Evolutionary conservation across 371 early-diverging fungal species (phyloP), one percentile per base, ranked within the genome.

Genomic region (Mucor irregularis): DNA sequence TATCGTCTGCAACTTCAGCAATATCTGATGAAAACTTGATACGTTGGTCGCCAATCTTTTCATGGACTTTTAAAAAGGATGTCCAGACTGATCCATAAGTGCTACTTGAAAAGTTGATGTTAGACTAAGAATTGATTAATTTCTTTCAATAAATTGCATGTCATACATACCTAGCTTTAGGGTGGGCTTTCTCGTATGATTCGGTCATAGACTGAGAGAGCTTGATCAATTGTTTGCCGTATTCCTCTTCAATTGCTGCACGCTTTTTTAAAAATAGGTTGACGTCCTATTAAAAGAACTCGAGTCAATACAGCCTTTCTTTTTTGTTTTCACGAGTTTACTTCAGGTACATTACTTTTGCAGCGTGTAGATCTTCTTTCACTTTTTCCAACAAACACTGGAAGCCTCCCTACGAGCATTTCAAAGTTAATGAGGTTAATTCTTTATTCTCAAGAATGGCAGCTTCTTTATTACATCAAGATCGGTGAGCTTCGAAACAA

Each of bases 61-160:
- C 90, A 60, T 93, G 92, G 31, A 91, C 75, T 47, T 80, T 78
- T 49, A 84, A 62, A 30, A 86, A 73, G 3, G 69, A 69, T n/a
- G 51, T 50, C 83, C 83, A 84, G 29, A 70, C 62, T 22, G 74
- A 78, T 14, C 83, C 83, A 66, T 69, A 87, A 0, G 85, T 62
- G 21, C 87, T 75, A 56, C 14, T 31, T 9, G 29, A n/a, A 48
- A 14, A 28, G 5, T 13, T n/a, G 5, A 45, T n/a, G n/a, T 5
- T 7, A 35, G 11, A 14, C 19, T 5, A 9, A 21, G 26, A 26
- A 33, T 16, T 26, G 5, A 31, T n/a, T n/a, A n/a, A n/a, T n/a
- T n/a, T n/a, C n/a, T n/a, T n/a, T n/a, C n/a, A n/a, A n/a, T n/a
- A n/a, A n/a, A n/a, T n/a, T n/a, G n/a, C n/a, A n/a, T n/a, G 28